A percentile compares a stretch with the other conserved stretches of the same genome.
phyloP scores from a whole-genome alignment of 768 basidiomycete genomes.

The Leccinum barrowsii region DNA sequence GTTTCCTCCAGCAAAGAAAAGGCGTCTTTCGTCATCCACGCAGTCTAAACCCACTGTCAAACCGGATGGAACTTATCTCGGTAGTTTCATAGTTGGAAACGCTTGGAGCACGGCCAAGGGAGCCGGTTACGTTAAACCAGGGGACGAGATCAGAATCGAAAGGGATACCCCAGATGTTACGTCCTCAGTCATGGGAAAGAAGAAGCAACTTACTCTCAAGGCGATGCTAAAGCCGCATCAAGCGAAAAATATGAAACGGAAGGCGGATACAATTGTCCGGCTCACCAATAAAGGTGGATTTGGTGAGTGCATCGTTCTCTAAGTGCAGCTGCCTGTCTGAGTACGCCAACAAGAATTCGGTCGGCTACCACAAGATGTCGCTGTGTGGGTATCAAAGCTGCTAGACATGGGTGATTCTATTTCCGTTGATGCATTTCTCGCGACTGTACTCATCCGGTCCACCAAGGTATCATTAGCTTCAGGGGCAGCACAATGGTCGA shows the following conservation, averaged over 20 bases:
- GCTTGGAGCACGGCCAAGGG: conserved; percentile 81
- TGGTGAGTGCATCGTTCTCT: conserved; percentile 40
- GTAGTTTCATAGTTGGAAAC: conserved; percentile 64
- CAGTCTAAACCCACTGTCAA: conserved; percentile 11
- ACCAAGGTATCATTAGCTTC: conserved; percentile 61
- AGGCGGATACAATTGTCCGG: conserved; percentile 61
- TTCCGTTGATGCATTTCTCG: not conserved
- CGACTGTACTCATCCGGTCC: conserved; percentile 2
- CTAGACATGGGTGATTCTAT: conserved; percentile 57
- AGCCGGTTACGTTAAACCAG: conserved; percentile 60
- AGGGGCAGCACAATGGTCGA: conserved; percentile 71
- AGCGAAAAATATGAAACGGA: conserved; percentile 46
- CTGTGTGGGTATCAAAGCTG: conserved; percentile 71
- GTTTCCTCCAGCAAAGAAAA: conserved; percentile 48
- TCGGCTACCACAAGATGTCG: conserved; percentile 63
- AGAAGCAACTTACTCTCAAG: conserved; percentile 64
- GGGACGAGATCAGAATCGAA: conserved; percentile 58
- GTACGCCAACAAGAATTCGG: conserved; percentile 63
- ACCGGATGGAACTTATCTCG: conserved; percentile 47
- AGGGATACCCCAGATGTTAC: conserved; percentile 45
- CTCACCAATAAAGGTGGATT: conserved; percentile 62
- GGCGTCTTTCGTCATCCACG: conserved; percentile 39
- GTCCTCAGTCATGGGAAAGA: conserved; percentile 33
- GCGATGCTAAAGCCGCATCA: conserved; percentile 63
- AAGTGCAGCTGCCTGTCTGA: not conserved